Base-by-base conservation (phyloP, 805 yeast genomes). In the Nematodospora valgi region DNA sequence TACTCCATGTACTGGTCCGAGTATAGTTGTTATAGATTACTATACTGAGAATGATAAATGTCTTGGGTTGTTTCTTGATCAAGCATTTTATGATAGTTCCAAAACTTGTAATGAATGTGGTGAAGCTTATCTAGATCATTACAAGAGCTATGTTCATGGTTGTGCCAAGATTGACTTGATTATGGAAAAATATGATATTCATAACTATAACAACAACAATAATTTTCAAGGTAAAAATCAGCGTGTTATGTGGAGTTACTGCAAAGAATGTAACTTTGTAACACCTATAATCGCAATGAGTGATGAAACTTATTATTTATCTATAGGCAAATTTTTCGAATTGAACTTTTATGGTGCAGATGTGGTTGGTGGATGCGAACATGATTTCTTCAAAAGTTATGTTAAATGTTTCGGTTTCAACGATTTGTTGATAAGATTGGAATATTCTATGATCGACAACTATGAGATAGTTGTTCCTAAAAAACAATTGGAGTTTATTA, bases 1-100 rank as follows among this genome's bases (percentile, higher is more conserved):
- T 0, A 87, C 95, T 0, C 97, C 97, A 0, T 93, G 98, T 51
- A 67, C 80, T 26, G 98, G 98, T 0, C 98, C 99, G 0, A 86
- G 78, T 37, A 67, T 79, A n/a, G 78, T 86, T 22, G 77, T 80
- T 2, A 81, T 89, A 32, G 96, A 89, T 42, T 94, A 73, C 51
- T 93, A 91, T 54, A 79, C 95, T 66, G 96, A 87, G 32, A 85
- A 82, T 39, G 98, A 94, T 55, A 82, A 84, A 52, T 81, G 95
- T 7, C 59, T 94, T 27, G 98, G 98, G 1, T 86, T 85, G 48
- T 87, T 81, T 46, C 77, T 93, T 27, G 97, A 94, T 50, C 84
- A 82, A 36, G 68, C 80, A 24, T 81, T 87, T 39, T 64, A 74
- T 5, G 81, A 85, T n/a, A 79, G 86, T 1, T 62, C 70, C 16